A percentile compares a stretch with the other conserved stretches of the same genome.
Conservation (phyloP, 306 rosid genomes). For the Acacia melanoxylon region DNA sequence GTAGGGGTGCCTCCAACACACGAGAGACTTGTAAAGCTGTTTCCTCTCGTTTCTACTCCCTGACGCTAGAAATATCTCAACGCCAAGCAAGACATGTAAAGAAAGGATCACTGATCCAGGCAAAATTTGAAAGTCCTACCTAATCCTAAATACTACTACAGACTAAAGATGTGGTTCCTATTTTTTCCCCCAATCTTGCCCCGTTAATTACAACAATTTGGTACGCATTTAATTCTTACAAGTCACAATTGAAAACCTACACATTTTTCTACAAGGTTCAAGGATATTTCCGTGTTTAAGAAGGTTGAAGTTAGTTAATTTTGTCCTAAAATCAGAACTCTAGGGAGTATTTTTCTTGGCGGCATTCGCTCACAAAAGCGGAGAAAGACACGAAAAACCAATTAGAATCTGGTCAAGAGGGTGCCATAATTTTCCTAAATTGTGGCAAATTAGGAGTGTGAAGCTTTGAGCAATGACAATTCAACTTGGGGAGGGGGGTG, state of each 20-base stretch:
- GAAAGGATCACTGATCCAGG: too few relatives aligned
- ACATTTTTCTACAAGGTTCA: background rate
- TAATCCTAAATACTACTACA: too few relatives aligned
- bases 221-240: too few relatives aligned
- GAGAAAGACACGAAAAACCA: background rate
- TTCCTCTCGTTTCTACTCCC: slow-evolving; percentile 38
- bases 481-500: slow-evolving; percentile 21
- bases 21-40: slow-evolving; percentile 26
- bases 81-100: slow-evolving; percentile 32
- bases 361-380: slow-evolving; percentile 21
- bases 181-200: too few relatives aligned
- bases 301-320: too few relatives aligned
- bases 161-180: too few relatives aligned
- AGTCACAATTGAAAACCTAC: too few relatives aligned
- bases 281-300: too few relatives aligned
- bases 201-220: too few relatives aligned
- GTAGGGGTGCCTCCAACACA: background rate
- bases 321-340: too few relatives aligned
- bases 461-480: slow-evolving; percentile 25
- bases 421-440: background rate
- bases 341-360: background rate
- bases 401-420: background rate
- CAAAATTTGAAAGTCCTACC: too few relatives aligned
- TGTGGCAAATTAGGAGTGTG: slow-evolving; percentile 10
- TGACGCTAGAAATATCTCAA: slow-evolving; percentile 44